Percentiles rank a stretch among this genome's conserved stretches.
Conservation (phyloP, 1,139 yeast species). For the Yamadazyma epiphylla region DNA sequence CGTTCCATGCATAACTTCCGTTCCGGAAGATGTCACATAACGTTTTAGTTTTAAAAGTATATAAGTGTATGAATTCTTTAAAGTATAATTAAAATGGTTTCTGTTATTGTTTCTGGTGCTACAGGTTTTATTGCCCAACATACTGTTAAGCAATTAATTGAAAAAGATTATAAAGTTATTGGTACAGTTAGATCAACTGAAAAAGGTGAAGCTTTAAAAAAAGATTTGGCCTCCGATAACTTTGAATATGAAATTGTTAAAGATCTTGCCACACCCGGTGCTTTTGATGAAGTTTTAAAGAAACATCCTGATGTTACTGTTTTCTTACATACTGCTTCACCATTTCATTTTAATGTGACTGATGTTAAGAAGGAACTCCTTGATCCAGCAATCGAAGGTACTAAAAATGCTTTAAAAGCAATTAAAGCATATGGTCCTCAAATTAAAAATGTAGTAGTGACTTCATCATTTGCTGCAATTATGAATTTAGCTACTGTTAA, state of each 20-base stretch:
- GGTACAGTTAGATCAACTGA: constrained; percentile 56
- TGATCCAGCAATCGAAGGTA: constrained; percentile 30
- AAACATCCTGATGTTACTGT: constrained; percentile 22
- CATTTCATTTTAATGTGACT: constrained; percentile 23
- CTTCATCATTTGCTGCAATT: constrained; percentile 27
- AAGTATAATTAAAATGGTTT: no score
- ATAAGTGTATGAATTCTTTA: no score
- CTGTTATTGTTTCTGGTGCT: constrained; percentile 38
- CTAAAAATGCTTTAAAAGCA: constrained; percentile 24
- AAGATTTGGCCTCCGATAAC: no score
- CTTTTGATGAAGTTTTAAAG: constrained; percentile 27
- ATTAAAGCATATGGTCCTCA: constrained; percentile 20
- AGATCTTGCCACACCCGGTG: constrained; percentile 22
- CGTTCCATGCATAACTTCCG: no score
- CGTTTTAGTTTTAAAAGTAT: no score
- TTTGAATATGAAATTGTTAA: constrained; percentile 26
- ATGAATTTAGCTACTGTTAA: constrained; percentile 8
- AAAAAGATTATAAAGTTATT: constrained; percentile 47
- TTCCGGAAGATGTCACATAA: no score
- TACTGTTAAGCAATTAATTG: constrained; percentile 21
- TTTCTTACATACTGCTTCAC: constrained; percentile 31
- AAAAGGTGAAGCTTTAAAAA: constrained; percentile 44
- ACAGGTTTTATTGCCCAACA: constrained; percentile 38
- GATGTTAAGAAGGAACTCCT: constrained; percentile 27
- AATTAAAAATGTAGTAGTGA: constrained; percentile 22